Evolutionary conservation across 2,329 filamentous ascomycete species (phyloP), one percentile per base, ranked within the genome.

Genomic region (Aspergillus pseudonomiae): DNA sequence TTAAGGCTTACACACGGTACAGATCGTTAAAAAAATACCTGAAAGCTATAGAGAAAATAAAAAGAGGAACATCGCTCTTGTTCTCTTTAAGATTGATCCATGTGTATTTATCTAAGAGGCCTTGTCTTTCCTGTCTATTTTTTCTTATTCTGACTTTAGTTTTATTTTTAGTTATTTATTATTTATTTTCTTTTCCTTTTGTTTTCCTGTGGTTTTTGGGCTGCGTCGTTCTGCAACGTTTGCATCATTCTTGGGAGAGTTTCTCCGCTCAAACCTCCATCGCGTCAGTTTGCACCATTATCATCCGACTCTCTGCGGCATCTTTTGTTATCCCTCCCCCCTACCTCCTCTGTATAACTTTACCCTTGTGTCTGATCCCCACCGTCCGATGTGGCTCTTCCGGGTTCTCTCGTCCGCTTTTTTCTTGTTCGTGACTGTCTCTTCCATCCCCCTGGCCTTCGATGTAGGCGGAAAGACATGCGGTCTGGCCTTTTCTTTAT

Each of bases 401-500:
- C 89, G 90, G 77, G 86, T 90, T 77, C 77, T 94, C 71, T 92
- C 92, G 75, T 92, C 92, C 81, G 85, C 90, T 76, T 81, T 92
- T 80, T 98, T 97, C 82, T 89, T 98, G 73, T 86, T 94, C 80
- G 91, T 91, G 81, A 93, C 97, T 78, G 89, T 98, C 75, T 91
- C 98, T 76, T 97, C 93, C 66, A 95, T 99, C 77, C 95, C 95
- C 66, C 89, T 99, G 76, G 92, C 94, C 74, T 98, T 98, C 83
- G 95, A 99, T 87, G 94, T 98, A 74, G 95, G 95, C 77, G 95
- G 95, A 66, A 90, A 93, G 74, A 94, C 95, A 72, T 96, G 93
- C 75, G 95, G 95, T 64, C 85, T 99, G 74, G 94, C 93, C 67
- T 98, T 96, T 83, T 97, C 93, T 75, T 86, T 98, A 60, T 88